Conservation (phyloP, 2,329 filamentous ascomycete species). For the Coniosporium tulheliwenetii region DNA sequence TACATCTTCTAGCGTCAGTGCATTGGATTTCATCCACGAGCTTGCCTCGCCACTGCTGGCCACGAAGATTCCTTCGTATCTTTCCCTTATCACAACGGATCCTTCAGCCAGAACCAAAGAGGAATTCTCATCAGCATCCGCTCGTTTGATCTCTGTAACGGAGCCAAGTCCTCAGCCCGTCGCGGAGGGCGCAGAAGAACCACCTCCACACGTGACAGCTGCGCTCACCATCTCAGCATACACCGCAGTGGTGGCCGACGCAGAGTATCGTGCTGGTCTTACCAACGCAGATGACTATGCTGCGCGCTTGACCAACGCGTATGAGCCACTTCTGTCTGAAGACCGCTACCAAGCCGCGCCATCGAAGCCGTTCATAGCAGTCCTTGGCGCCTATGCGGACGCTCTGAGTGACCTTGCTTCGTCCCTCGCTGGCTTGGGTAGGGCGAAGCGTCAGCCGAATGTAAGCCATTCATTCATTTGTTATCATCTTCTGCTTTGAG, state of each 20-base stretch:
- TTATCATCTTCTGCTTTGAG: too few species aligned
- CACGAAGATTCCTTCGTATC: conserved; percentile 37
- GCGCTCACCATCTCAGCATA: conserved; percentile 41
- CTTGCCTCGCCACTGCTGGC: conserved; percentile 36
- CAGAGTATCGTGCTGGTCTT: conserved; percentile 35
- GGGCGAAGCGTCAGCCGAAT: too few species aligned
- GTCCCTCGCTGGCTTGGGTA: too few species aligned
- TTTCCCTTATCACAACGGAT: conserved; percentile 20
- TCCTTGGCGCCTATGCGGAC: conserved; percentile 39
- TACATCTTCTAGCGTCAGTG: conserved; percentile 23
- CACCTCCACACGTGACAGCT: conserved; percentile 11
- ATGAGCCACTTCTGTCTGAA: conserved; percentile 11
- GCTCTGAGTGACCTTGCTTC: conserved; percentile 33
- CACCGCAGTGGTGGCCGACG: conserved; percentile 37
- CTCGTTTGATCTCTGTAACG: neutral
- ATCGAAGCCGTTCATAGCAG: conserved; percentile 20
- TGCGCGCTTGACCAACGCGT: conserved; percentile 18
- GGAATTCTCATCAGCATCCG: neutral
- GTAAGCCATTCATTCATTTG: too few species aligned
- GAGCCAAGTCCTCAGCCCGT: conserved; percentile 2
- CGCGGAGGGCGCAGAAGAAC: conserved; percentile 24
- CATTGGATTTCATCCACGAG: conserved; percentile 42
- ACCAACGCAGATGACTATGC: conserved; percentile 39
- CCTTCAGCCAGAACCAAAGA: conserved; percentile 8
- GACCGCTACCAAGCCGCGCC: neutral